Evolutionary conservation across 2,329 filamentous ascomycete species (phyloP), one percentile per base, ranked within the genome.

Genomic region (Exophiala alcalophila): DNA sequence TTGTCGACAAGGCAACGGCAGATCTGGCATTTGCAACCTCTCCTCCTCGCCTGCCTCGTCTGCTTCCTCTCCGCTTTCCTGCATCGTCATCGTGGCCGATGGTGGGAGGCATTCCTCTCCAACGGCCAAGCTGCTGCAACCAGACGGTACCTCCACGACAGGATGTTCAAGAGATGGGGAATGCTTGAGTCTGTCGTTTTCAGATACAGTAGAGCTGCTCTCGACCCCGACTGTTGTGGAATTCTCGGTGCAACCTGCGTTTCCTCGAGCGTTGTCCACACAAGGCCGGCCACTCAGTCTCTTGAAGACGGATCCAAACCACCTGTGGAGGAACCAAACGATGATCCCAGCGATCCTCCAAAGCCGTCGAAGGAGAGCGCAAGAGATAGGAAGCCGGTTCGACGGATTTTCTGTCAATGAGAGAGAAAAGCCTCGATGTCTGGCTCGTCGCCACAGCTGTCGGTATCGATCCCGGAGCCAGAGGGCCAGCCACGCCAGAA

Each of bases 1-100:
- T 29, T 25, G 15, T 21, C 30, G 18, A 36, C 10, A 16, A 29
- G 30, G 35, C 15, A 27, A 8, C n/a, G 20, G 31, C 20, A 32
- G 25, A 5, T 24, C 5, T 19, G 20, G 9, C 20, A n/a, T n/a
- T n/a, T n/a, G n/a, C n/a, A n/a, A n/a, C n/a, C 15, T 36, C 8
- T 26, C 21, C 21, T 15, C 5, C 10, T 11, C 20, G 11, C 33
- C 8, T 36, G 28, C 7, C 19, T 14, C 14, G 14, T 16, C 16
- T 4, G 28, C 3, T 11, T 31, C 28, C 4, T 16, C 3, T 31
- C 28, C 28, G 8, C n/a, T n/a, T n/a, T n/a, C n/a, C n/a, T n/a
- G n/a, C n/a, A n/a, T n/a, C n/a, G n/a, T n/a, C n/a, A n/a, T n/a
- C n/a, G n/a, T n/a, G n/a, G n/a, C n/a, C n/a, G n/a, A n/a, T n/a